Conservation (phyloP, 331 rosid species). For the Arachis monticola region DNA sequence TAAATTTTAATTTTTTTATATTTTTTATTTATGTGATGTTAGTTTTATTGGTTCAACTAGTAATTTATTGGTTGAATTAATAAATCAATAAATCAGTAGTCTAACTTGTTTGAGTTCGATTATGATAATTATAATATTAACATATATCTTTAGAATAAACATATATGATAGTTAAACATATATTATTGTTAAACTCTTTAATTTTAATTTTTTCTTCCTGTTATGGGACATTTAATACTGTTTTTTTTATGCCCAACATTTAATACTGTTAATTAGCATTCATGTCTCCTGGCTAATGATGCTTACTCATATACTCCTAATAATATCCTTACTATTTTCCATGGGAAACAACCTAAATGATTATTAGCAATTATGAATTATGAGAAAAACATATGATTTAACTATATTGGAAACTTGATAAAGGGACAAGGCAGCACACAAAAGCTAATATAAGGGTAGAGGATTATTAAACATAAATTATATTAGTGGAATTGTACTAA, state of each 20-base stretch:
- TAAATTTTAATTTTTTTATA: too few relatives aligned
- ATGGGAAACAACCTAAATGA: slow-evolving; percentile 33
- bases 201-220: neutral
- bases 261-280: slow-evolving; percentile 31
- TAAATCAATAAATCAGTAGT: too few relatives aligned
- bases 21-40: too few relatives aligned
- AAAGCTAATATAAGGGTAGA: neutral
- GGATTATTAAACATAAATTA: neutral
- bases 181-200: too few relatives aligned
- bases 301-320: neutral
- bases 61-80: too few relatives aligned
- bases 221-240: too few relatives aligned
- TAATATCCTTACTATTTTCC: neutral
- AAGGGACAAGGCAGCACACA: neutral
- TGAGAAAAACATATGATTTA: slow-evolving; percentile 6
- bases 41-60: too few relatives aligned
- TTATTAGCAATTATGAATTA: slow-evolving; percentile 38
- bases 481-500: too few relatives aligned
- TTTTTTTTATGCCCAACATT: slow-evolving; percentile 6
- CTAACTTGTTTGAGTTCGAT: too few relatives aligned
- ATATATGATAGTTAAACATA: too few relatives aligned
- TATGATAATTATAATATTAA: too few relatives aligned
- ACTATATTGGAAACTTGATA: slow-evolving; percentile 22
- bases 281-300: slow-evolving; percentile 29
- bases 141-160: too few relatives aligned